These are phyloP conservation scores for Chrysanthemum lavandulifolium DNA, from an alignment of 129 eudicot genomes.

Conservation along the genomic window DNA sequence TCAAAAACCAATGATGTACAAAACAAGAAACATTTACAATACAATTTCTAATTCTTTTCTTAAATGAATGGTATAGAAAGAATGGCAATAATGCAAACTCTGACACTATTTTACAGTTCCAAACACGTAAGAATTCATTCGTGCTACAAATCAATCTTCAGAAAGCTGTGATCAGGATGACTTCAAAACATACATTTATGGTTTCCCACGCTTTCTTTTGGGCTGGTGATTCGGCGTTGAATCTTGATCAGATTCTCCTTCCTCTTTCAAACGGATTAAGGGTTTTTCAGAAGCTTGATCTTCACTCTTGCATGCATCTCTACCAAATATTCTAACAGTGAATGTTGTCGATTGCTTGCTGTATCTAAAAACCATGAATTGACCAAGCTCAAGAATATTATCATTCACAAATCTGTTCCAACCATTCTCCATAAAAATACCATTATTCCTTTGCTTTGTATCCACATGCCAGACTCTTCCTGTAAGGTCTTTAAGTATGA, in stretches of 20 bases:
- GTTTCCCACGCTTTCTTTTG: slow-evolving; percentile 11
- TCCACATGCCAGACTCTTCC: slow-evolving; percentile 35
- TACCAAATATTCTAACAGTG: slow-evolving; percentile 32
- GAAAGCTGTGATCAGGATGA: no score
- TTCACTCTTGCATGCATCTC: slow-evolving; percentile 26
- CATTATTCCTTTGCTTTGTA: slow-evolving; percentile 19
- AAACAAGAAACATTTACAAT: no score
- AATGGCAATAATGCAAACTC: no score
- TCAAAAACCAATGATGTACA: no score
- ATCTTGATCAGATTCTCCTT: slow-evolving; percentile 11
- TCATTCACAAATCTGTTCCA: slow-evolving; percentile 37
- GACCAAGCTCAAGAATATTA: slow-evolving; percentile 26
- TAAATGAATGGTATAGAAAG: no score
- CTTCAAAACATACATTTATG: neutral
- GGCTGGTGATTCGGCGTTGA: neutral
- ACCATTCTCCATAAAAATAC: slow-evolving; percentile 32
- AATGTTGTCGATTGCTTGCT: slow-evolving; percentile 16
- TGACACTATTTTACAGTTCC: no score
- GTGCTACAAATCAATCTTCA: no score
- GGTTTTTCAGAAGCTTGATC: slow-evolving; percentile 12
- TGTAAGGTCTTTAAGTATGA: slow-evolving; percentile 25
- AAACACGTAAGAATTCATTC: no score
- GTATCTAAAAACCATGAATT: slow-evolving; percentile 34
- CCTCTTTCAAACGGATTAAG: slow-evolving; percentile 16
- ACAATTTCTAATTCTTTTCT: no score